phyloP scores from a whole-genome alignment of 805 yeast genomes.

The Ogataea methylovora region DNA sequence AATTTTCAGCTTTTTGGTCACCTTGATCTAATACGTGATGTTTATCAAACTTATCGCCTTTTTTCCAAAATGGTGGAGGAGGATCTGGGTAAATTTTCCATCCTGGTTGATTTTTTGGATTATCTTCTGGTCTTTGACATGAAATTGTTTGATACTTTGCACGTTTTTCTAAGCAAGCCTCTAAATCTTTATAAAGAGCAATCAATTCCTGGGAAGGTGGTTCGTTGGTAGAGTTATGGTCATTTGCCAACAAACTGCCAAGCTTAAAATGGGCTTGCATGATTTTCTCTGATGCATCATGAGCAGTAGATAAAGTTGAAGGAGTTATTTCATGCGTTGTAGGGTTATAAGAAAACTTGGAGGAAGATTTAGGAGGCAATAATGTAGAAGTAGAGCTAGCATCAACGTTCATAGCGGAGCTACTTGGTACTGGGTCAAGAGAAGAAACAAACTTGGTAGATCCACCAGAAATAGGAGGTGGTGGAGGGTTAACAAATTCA shows the following conservation, averaged over 20 bases:
- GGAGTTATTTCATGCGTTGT: slow-evolving; percentile 21
- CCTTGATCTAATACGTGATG: slow-evolving; percentile 15
- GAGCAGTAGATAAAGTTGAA: slow-evolving; percentile 1
- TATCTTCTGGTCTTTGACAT: slow-evolving; percentile 62
- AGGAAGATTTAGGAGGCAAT: slow-evolving; percentile 3
- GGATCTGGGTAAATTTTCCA: slow-evolving; percentile 93
- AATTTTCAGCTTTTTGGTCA: slow-evolving; percentile 36
- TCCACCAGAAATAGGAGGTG: slow-evolving; percentile 24
- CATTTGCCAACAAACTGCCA: slow-evolving; percentile 39
- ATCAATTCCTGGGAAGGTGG: slow-evolving; percentile 63
- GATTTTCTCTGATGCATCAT: background rate
- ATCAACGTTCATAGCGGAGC: too few species aligned
- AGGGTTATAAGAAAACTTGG: slow-evolving; percentile 19
- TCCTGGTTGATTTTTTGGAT: slow-evolving; percentile 69
- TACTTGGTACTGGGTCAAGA: too few species aligned
- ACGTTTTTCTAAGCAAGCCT: slow-evolving; percentile 64
- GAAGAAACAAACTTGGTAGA: too few species aligned
- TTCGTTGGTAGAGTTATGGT: slow-evolving; percentile 42
- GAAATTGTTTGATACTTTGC: slow-evolving; percentile 68
- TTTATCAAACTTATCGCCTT: slow-evolving; percentile 19
- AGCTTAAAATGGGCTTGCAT: slow-evolving; percentile 29
- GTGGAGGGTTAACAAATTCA: slow-evolving; percentile 30
- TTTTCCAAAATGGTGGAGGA: slow-evolving; percentile 82
- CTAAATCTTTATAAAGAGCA: slow-evolving; percentile 54
- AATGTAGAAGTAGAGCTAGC: background rate